phyloP scores from a whole-genome alignment of 805 yeast genomes.

The Torulaspora gathmanii region DNA sequence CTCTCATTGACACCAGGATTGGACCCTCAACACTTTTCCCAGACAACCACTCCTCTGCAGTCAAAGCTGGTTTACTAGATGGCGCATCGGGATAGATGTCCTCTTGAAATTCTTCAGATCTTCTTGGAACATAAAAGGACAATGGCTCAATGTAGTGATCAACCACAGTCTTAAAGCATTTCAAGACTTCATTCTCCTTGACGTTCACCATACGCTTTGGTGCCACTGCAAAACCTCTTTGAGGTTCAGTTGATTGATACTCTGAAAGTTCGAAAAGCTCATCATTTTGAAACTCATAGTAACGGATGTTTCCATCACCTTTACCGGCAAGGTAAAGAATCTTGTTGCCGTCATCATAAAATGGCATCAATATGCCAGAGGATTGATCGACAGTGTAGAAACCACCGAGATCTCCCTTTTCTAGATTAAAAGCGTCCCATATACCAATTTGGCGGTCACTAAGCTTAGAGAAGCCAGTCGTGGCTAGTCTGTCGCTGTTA shows the following conservation, averaged over 20 bases:
- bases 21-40: slow-evolving; percentile 87
- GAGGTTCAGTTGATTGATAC: slow-evolving; percentile 83
- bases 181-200: slow-evolving; percentile 77
- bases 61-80: slow-evolving; percentile 68
- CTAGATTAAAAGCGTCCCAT: slow-evolving; percentile 78
- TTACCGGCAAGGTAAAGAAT: slow-evolving; percentile 90
- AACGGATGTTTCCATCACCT: slow-evolving; percentile 96
- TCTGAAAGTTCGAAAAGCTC: slow-evolving; percentile 81
- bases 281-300: slow-evolving; percentile 84
- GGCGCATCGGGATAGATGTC: slow-evolving; percentile 93
- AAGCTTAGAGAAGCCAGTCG: slow-evolving; percentile 90
- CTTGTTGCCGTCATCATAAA: slow-evolving; percentile 74
- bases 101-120: slow-evolving; percentile 85
- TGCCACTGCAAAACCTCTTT: slow-evolving; percentile 89
- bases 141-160: slow-evolving; percentile 85
- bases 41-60: slow-evolving; percentile 70
- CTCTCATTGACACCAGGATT: slow-evolving; percentile 65
- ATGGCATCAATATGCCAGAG: slow-evolving; percentile 91
- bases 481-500: slow-evolving; percentile 72
- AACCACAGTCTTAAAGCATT: slow-evolving; percentile 79
- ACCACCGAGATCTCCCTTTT: slow-evolving; percentile 83
- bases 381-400: slow-evolving; percentile 82
- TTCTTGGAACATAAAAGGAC: slow-evolving; percentile 89
- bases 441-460: slow-evolving; percentile 94
- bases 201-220: slow-evolving; percentile 80